Percentiles rank a stretch among this genome's conserved stretches.
Conservation (phyloP, 306 rosid genomes). For the Hippophae tibetana region DNA sequence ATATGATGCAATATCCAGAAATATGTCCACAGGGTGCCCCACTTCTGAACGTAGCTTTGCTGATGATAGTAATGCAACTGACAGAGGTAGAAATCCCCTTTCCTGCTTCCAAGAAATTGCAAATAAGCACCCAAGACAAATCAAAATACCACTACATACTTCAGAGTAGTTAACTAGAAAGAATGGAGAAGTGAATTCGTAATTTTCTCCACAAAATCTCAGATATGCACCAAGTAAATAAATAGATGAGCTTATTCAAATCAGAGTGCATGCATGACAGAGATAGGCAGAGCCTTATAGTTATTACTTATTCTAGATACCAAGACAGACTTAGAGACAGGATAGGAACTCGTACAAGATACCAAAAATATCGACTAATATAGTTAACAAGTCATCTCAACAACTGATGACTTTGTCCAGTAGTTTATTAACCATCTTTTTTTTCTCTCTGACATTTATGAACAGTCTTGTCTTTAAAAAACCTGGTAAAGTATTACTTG, state of each 20-base stretch:
- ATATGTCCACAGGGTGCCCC: slow-evolving; percentile 51
- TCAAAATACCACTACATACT: not conserved
- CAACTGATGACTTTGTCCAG: too few species aligned
- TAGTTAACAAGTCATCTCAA: too few species aligned
- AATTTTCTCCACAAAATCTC: not conserved
- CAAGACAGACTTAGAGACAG: too few species aligned
- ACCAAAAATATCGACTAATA: too few species aligned
- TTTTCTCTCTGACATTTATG: too few species aligned
- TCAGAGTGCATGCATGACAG: not conserved
- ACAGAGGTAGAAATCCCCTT: slow-evolving; percentile 87
- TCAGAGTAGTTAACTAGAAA: not conserved
- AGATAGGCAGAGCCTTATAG: too few species aligned
- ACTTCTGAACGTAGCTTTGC: slow-evolving; percentile 49
- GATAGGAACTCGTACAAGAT: too few species aligned
- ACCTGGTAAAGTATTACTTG: too few species aligned
- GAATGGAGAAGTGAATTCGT: not conserved
- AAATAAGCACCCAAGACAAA: slow-evolving; percentile 1
- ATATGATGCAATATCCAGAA: slow-evolving; percentile 72
- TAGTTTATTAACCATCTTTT: too few species aligned
- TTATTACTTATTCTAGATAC: too few species aligned
- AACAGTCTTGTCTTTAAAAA: too few species aligned
- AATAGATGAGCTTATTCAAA: not conserved
- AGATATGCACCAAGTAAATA: not conserved
- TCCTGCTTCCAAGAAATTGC: slow-evolving; percentile 48
- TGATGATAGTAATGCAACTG: slow-evolving; percentile 83